phyloP scores from a whole-genome alignment of 2,329 filamentous ascomycete genomes.

The Fusarium multiceps region DNA sequence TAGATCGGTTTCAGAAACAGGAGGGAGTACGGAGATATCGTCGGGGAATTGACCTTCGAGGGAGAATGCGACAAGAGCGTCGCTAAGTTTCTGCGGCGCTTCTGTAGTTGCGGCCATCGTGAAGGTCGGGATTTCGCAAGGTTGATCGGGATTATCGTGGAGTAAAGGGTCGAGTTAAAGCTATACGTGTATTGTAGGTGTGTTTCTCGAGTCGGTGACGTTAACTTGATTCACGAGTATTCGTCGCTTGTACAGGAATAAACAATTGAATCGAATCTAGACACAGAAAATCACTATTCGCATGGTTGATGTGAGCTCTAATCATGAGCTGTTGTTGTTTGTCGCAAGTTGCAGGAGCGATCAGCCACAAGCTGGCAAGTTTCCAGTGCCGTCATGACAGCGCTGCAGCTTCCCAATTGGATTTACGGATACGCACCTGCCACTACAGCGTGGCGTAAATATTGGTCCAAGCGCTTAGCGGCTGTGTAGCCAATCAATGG shows the following conservation, averaged over 20 bases:
- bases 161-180: constrained; percentile 11
- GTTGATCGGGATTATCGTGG: not conserved
- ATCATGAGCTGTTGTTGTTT: constrained; percentile 33
- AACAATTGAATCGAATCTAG: not conserved
- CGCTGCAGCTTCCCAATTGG: constrained; percentile 8
- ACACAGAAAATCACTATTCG: not conserved
- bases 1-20: constrained; percentile 54
- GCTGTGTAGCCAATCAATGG: constrained; percentile 38
- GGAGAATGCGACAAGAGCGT: constrained; percentile 56
- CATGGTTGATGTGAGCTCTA: constrained; percentile 11
- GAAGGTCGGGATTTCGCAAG: not conserved
- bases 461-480: constrained; percentile 35
- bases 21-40: constrained; percentile 51
- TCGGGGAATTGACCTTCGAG: constrained; percentile 57
- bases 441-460: constrained; percentile 21
- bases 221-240: not conserved
- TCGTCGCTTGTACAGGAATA: not conserved
- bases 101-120: constrained; percentile 50
- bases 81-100: constrained; percentile 49
- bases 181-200: constrained; percentile 20
- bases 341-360: constrained; percentile 32
- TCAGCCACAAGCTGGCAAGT: constrained; percentile 45
- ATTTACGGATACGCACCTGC: constrained; percentile 3
- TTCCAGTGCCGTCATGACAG: constrained; percentile 37
- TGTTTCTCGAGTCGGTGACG: constrained; percentile 4